phyloP scores from a whole-genome alignment of 2,329 filamentous ascomycete genomes.

The Beauveria sp. region DNA sequence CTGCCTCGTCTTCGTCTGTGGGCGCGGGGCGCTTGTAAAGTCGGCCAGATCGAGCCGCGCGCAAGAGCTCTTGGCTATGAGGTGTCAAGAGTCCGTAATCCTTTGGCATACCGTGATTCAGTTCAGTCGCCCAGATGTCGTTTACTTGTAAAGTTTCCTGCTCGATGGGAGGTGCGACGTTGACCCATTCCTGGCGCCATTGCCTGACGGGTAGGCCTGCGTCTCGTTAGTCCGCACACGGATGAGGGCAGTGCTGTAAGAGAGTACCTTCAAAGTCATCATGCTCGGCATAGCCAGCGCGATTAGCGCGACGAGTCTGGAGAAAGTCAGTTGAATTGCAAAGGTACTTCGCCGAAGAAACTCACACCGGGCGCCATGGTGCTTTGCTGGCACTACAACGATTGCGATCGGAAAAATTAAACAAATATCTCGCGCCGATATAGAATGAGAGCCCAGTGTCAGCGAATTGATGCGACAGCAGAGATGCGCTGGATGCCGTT shows the following conservation, averaged over 20 bases:
- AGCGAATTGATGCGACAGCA: slow-evolving; percentile 9
- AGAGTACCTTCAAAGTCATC: slow-evolving; percentile 52
- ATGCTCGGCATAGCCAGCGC: slow-evolving; percentile 50
- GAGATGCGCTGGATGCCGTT: slow-evolving; percentile 1
- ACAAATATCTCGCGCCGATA: background rate
- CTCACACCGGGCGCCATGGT: slow-evolving; percentile 12
- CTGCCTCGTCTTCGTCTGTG: slow-evolving; percentile 50
- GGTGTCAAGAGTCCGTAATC: slow-evolving; percentile 71
- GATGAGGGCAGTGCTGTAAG: background rate
- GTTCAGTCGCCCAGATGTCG: slow-evolving; percentile 66
- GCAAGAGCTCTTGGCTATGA: slow-evolving; percentile 75
- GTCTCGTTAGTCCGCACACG: background rate
- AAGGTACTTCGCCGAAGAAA: background rate
- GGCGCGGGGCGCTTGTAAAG: slow-evolving; percentile 66
- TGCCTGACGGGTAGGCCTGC: slow-evolving; percentile 81
- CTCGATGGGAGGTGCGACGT: slow-evolving; percentile 56
- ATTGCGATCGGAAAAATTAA: background rate
- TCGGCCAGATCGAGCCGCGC: slow-evolving; percentile 69
- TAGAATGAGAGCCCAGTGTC: background rate
- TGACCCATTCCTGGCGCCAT: slow-evolving; percentile 70
- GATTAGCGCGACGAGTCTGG: slow-evolving; percentile 50
- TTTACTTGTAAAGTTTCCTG: slow-evolving; percentile 56
- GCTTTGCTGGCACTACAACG: slow-evolving; percentile 1
- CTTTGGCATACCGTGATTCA: slow-evolving; percentile 74
- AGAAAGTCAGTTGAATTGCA: slow-evolving; percentile 8